These are phyloP conservation scores for Thelonectria olida DNA, from an alignment of 2,329 filamentous ascomycete species.

Conservation along the genomic window DNA sequence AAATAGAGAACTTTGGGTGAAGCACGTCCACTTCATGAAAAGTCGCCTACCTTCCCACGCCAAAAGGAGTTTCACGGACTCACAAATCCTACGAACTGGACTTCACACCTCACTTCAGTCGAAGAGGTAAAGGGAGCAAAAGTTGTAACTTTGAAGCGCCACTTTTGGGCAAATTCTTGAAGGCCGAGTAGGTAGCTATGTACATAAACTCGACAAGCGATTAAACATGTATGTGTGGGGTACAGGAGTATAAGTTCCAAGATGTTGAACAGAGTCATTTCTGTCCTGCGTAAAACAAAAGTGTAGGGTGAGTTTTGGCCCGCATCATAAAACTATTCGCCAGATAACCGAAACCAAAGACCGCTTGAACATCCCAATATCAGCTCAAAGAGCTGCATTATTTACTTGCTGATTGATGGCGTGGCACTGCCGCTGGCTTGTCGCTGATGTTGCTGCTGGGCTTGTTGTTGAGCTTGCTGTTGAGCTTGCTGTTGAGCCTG, in stretches of 20 bases:
- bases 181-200: constrained; percentile 19
- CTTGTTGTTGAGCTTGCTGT: neutral
- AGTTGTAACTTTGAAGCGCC: constrained; percentile 14
- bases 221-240: constrained; percentile 29
- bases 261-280: constrained; percentile 25
- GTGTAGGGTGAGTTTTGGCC: neutral
- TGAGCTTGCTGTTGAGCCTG: constrained; percentile 39
- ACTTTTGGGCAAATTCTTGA: constrained; percentile 23
- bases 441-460: constrained; percentile 40
- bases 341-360: constrained; percentile 6
- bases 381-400: neutral
- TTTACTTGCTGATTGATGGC: constrained; percentile 44
- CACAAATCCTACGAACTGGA: no score
- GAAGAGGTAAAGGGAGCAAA: no score
- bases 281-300: constrained; percentile 16
- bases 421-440: constrained; percentile 53
- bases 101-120: no score
- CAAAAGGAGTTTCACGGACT: no score
- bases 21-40: no score
- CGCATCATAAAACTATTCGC: constrained; percentile 4
- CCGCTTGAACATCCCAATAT: neutral
- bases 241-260: constrained; percentile 29
- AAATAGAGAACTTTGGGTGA: no score
- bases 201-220: constrained; percentile 25
- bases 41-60: no score